A percentile compares a stretch with the other conserved stretches of the same genome.
Evolutionary conservation across 2,329 filamentous ascomycete species (phyloP).

Genomic region (Hymenoscyphus infarciens): DNA sequence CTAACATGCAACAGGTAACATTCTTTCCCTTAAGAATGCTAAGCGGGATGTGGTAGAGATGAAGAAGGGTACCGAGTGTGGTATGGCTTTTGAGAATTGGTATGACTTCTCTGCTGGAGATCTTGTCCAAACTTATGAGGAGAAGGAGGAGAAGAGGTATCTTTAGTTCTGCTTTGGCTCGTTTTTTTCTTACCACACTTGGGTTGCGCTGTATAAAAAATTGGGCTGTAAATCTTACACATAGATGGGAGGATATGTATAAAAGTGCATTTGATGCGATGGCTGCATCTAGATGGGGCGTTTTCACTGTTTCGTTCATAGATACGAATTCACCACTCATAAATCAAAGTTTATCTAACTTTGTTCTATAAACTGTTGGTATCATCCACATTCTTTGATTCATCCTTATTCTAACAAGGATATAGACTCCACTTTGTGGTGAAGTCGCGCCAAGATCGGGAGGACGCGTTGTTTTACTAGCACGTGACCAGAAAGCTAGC

Average conservation of each 20-base stretch:
- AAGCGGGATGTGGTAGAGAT: constrained; percentile 91
- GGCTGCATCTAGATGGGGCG: neutral
- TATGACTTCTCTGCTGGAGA: constrained; percentile 76
- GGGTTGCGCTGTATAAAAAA: neutral
- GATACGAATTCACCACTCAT: neutral
- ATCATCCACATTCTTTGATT: no score
- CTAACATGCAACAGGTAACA: constrained; percentile 53
- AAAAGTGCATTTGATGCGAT: neutral
- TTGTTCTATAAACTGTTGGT: no score
- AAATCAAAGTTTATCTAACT: no score
- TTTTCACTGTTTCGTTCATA: neutral
- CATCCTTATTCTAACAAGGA: no score
- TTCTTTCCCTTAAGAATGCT: constrained; percentile 80
- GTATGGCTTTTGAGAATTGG: constrained; percentile 80
- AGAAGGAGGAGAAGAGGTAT: constrained; percentile 62
- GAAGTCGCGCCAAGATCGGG: neutral
- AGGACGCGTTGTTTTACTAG: neutral
- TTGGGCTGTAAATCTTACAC: neutral
- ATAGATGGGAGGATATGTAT: neutral
- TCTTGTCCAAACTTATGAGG: constrained; percentile 82
- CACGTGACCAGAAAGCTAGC: neutral
- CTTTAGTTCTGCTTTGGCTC: constrained; percentile 14
- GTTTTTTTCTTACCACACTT: neutral
- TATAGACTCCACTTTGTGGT: neutral
- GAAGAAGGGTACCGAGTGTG: constrained; percentile 91